Conservation (phyloP, 768 basidiomycete species). For the Russula virescens region DNA sequence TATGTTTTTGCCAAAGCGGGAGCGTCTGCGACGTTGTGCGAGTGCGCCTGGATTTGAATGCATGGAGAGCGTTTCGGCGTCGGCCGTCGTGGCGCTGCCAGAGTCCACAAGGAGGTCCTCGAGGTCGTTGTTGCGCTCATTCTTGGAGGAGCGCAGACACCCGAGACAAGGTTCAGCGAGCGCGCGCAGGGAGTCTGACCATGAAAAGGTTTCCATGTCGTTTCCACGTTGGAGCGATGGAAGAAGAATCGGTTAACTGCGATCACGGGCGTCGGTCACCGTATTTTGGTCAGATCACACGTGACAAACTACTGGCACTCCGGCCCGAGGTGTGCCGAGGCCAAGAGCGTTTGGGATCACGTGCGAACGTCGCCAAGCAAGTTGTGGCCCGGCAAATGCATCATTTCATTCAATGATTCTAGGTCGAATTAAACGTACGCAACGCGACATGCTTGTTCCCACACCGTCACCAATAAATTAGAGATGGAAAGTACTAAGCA, state of each 20-base stretch:
- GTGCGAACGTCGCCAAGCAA: no score
- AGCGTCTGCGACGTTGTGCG: slow-evolving; percentile 21
- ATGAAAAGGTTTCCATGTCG: slow-evolving; percentile 48
- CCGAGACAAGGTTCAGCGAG: slow-evolving; percentile 55
- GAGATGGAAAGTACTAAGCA: no score
- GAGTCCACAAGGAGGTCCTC: slow-evolving; percentile 46
- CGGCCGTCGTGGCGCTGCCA: slow-evolving; percentile 39
- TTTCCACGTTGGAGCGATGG: slow-evolving; percentile 19
- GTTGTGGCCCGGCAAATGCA: no score
- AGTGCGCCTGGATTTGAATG: slow-evolving; percentile 52
- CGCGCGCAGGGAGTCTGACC: slow-evolving; percentile 55
- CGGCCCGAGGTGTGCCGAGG: no score
- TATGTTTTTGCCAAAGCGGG: slow-evolving; percentile 35
- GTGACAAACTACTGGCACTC: neutral
- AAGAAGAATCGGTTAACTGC: no score
- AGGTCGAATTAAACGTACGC: no score
- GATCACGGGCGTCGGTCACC: no score
- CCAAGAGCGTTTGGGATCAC: no score
- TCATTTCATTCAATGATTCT: no score
- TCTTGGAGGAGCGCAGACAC: slow-evolving; percentile 40
- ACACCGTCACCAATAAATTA: no score
- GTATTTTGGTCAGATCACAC: neutral
- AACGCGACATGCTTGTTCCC: no score
- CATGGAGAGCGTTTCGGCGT: slow-evolving; percentile 57
- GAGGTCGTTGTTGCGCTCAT: slow-evolving; percentile 36